Evolutionary conservation across 2,329 filamentous ascomycete genomes (phyloP), one percentile per base, ranked within the genome.

Genomic region (Trichoderma polysporum): DNA sequence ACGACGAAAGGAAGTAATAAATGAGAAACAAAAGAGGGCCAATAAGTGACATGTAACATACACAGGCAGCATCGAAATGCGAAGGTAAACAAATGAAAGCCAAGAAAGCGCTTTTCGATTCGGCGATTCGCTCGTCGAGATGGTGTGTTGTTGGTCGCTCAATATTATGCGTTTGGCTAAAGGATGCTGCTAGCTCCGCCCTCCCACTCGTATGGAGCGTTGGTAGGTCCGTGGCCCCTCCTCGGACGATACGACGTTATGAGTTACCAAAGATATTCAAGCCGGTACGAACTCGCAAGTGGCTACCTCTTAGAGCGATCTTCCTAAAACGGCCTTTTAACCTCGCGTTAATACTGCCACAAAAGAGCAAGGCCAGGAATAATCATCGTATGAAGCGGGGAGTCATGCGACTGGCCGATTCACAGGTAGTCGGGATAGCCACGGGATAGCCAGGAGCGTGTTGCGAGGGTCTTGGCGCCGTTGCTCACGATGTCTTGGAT

Each of bases 141-240:
- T 67, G 65, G 65, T 67, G 65, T 67, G 57, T 67, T 62, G 65
- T 67, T 67, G 57, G 65, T 66, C 49, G 39, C 27, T 64, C 39
- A 39, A 53, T 17, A 52, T 62, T 53, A 62, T 62, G 59, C 59
- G 59, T 62, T 41, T 53, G 59, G 45, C 59, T 31, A 53, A 60
- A 60, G 41, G 41, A 37, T 50, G 31, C 45, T 50, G 31, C 45
- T 62, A 50, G 45, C 59, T 62, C 49, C 33, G 49, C 52, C 50
- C 33, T 41, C 35, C 25, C 19, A 17, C 41, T 19, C 41, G n/a
- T 45, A 54, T 53, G 59, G 49, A 58, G 62, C 53, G 49, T 54
- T 22, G 33, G 49, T 64, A 29, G 35, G 13, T 39, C 19, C 35
- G 22, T 64, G 27, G 50, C 61, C 39, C 52, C 52, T 57, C 61